Base-by-base conservation (phyloP, 345 rosid genomes). In the Moricandia moricandioides region DNA sequence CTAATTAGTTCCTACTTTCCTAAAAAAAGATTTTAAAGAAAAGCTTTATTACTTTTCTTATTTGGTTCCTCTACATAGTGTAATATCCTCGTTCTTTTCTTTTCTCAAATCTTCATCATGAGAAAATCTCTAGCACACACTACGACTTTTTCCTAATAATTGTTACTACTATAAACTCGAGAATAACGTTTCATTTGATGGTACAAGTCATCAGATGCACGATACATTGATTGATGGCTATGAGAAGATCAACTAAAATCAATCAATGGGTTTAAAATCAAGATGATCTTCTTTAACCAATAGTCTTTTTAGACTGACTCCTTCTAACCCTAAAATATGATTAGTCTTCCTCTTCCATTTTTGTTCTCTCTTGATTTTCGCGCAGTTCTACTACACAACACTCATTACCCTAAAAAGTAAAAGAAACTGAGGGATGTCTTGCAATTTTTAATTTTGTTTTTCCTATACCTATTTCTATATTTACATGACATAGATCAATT, bases 371-470 rank as follows among this genome's bases (percentile, higher is more conserved):
- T 65, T 65, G 72, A 59, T 47, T 37, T 71, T 59, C 51, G 77
- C 57, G 68, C 68, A 77, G 18, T 71, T 58, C 67, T 55, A 63
- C 71, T 69, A 43, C 79, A 61, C 24, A 70, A 70, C 80, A 77
- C 76, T 77, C 80, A 77, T 71, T 77, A 71, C 81, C 77, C 81
- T 65, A 71, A 65, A 71, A 58, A 77, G 81, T 8, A 71, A 71
- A 71, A 71, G 47, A 59, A 47, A 65, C 29, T 65, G 72, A 13
- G 62, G 62, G 49, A 56, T 49, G 72, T 49, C 67, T 58, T 37
- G 56, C 45, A 65, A 55, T 56, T 70, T 70, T 8, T 29, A 3
- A 10, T 58, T 40, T 65, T 24, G 7, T 39, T 29, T 45, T 30
- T 27, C 70, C 40, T 24, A 18, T 56, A n/a, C 37, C 55, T 34